Base-by-base conservation (phyloP, 192 early-diverging fungal species). In the Entomortierella lignicola region DNA sequence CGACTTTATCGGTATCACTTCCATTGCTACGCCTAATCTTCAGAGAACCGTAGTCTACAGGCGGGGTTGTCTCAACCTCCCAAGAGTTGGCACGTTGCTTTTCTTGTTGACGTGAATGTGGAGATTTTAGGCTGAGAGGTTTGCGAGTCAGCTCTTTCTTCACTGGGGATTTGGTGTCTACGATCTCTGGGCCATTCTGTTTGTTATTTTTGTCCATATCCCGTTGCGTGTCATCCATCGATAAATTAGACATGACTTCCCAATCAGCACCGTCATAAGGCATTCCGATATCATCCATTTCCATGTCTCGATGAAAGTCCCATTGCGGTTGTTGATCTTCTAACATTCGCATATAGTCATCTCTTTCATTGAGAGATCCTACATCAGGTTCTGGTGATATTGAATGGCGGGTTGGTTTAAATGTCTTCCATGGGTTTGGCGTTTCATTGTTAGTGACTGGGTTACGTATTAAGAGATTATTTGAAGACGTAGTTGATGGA, bases 351-450 rank as follows among this genome's bases (percentile, higher is more conserved):
- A 43, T 4, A 17, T 70, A 54, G 10, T 64, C 26, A 20, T 70
- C 51, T 23, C 47, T n/a, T 18, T 55, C 26, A 10, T 50, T 41
- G 23, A 10, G 20, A 11, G 13, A 11, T 39, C 8, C 8, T 56
- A 12, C 17, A 37, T 47, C 32, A 4, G 31, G 29, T 41, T 23
- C 26, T 8, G 61, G 71, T 17, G 61, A 52, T 63, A 23, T 17
- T n/a, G 64, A 48, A 20, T 34, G 20, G 23, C 52, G 34, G 20
- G 42, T 12, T 13, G 44, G 52, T 39, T 66, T 51, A 41, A 63
- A 34, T 37, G 65, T 32, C 31, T 48, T 42, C 69, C 69, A 71
- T 15, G 69, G 60, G n/a, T 71, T 71, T 34, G 52, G n/a, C 20
- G 31, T 55, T 7, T 48, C 47, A 2, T 51, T 32, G 4, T 12